Conservation (phyloP, 2,329 filamentous ascomycete genomes). For the Epichloe typhina region DNA sequence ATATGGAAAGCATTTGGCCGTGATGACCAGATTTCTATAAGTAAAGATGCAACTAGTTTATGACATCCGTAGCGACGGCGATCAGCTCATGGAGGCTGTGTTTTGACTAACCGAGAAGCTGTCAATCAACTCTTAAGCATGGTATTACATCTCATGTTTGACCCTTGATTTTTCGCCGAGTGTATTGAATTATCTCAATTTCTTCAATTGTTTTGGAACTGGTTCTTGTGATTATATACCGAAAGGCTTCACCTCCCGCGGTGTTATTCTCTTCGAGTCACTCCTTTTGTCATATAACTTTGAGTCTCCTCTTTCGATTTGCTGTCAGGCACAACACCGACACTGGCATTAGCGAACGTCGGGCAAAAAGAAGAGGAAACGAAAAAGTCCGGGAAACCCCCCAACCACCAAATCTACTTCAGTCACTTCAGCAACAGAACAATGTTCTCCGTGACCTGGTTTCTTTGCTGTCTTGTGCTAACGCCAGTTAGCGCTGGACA, state of each 20-base stretch:
- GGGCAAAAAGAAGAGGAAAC: neutral
- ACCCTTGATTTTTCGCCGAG: neutral
- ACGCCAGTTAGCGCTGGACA: neutral
- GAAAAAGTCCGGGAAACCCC: neutral
- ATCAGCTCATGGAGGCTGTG: neutral
- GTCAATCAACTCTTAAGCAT: neutral
- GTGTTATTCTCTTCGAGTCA: too few relatives aligned
- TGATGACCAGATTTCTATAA: too few relatives aligned
- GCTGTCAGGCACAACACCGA: neutral
- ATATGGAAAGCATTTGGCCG: too few relatives aligned
- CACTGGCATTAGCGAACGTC: too few relatives aligned
- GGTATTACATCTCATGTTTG: neutral
- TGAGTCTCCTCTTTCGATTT: neutral
- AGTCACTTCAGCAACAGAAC: neutral
- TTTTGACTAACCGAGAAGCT: neutral
- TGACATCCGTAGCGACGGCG: neutral
- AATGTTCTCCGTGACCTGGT: neutral
- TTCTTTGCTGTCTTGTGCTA: conserved; percentile 1
- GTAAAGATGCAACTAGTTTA: too few relatives aligned
- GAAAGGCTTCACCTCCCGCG: too few relatives aligned
- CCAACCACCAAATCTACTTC: too few relatives aligned
- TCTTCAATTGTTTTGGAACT: neutral
- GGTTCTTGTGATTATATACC: neutral
- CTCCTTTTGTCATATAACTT: too few relatives aligned
- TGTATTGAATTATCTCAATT: neutral